phyloP scores from a whole-genome alignment of 1,139 yeast species.

The Diutina ranongensis region DNA sequence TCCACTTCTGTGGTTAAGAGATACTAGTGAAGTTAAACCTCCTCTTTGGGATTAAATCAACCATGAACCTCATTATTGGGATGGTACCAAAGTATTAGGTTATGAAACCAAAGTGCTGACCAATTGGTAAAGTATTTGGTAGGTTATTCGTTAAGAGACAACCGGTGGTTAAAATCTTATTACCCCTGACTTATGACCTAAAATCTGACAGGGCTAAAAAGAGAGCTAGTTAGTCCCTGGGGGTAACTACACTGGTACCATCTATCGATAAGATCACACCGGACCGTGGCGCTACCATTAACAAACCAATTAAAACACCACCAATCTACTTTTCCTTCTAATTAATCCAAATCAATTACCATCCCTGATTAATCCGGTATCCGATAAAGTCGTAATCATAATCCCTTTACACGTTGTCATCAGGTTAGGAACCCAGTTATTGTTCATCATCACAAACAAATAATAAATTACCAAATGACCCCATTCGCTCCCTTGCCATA shows the following conservation, averaged over 20 bases:
- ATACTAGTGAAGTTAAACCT: slow-evolving; percentile 21
- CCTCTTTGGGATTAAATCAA: slow-evolving; percentile 80
- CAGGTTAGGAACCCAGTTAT: no score
- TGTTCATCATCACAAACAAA: no score
- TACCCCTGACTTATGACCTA: slow-evolving; percentile 92
- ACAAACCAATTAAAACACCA: no score
- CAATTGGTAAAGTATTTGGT: slow-evolving; percentile 70
- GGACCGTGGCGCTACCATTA: slow-evolving; percentile 48
- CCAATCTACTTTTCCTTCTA: no score
- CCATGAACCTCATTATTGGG: slow-evolving; percentile 89
- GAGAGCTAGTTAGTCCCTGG: slow-evolving; percentile 54
- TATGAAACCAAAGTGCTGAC: slow-evolving; percentile 80
- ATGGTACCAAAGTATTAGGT: slow-evolving; percentile 88
- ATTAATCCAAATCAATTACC: no score
- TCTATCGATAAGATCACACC: slow-evolving; percentile 58
- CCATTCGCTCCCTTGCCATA: no score
- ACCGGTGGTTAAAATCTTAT: slow-evolving; percentile 69
- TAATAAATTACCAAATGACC: no score
- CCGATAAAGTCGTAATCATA: no score
- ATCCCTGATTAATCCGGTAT: no score
- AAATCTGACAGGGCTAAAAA: slow-evolving; percentile 63
- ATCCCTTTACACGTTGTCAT: no score
- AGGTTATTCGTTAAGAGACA: slow-evolving; percentile 88
- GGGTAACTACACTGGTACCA: slow-evolving; percentile 67
- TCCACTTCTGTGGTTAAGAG: not conserved